Base-by-base conservation (phyloP, 345 rosid genomes). In the Odontarrhena argentea region DNA sequence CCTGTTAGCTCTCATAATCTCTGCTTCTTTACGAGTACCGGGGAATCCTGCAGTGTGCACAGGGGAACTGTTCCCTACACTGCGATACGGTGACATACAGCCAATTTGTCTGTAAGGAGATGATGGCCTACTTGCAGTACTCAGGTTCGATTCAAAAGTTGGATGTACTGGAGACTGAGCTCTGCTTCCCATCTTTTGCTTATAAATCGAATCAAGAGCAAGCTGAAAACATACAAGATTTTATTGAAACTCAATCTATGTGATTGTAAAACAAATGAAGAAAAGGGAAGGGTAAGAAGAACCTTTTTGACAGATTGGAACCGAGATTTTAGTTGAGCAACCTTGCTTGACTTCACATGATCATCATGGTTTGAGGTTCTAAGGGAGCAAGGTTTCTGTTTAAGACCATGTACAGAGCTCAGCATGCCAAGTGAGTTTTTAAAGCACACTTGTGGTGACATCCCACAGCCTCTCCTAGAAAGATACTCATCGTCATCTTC, bases 381-480 rank as follows among this genome's bases (percentile, higher is more conserved):
- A 30, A 78, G 44, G 54, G 81, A 74, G 53, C 70, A 74, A 24
- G 81, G 60, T 77, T 83, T 76, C 26, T 64, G 36, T 77, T 85
- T 92, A 70, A 89, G 66, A 25, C 78, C 88, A 11, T 85, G 88
- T 47, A 87, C 73, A 44, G 96, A 86, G 75, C 81, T 87, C 60
- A 91, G 71, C 70, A 87, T 80, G 64, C 78, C 65, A 42, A 83
- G 32, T 30, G 95, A 78, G 72, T 77, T 87, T 77, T 82, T 84
- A 41, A 88, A 72, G 87, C 92, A 85, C 15, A 94, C 42, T 45
- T 81, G 85, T 63, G 99, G 96, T 69, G 91, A 68, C 69, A 89
- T 73, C 38, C 95, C 88, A 64, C 97, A 91, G 40, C 81, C 95
- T 78, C 87, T 87, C 37, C 78, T 81, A 32, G 86, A 60, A 71